These are phyloP conservation scores for Diaporthe sp. DNA, from an alignment of 2,329 filamentous ascomycete species.

Conservation along the genomic window DNA sequence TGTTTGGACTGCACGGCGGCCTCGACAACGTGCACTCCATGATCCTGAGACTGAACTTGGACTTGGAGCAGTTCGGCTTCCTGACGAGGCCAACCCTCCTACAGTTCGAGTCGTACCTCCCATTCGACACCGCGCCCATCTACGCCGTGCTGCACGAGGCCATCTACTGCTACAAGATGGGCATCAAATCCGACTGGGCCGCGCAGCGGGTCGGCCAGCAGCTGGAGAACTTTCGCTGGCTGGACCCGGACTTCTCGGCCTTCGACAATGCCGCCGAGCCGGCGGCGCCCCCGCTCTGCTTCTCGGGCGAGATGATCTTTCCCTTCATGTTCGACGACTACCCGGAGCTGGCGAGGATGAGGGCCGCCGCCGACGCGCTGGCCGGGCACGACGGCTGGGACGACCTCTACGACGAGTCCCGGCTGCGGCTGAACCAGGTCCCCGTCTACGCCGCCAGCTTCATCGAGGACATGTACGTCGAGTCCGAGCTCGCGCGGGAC, in stretches of 20 bases:
- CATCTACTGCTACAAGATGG: constrained; percentile 82
- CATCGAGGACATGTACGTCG: constrained; percentile 81
- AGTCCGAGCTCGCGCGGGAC: constrained; percentile 71
- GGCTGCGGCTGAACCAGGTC: constrained; percentile 74
- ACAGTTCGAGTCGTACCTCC: constrained; percentile 75
- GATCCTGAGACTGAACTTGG: constrained; percentile 78
- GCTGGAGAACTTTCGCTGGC: constrained; percentile 66
- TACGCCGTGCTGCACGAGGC: constrained; percentile 92
- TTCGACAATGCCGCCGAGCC: constrained; percentile 53
- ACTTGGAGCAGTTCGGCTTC: constrained; percentile 82
- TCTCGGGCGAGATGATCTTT: constrained; percentile 95
- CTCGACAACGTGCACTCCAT: constrained; percentile 82
- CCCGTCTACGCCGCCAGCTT: constrained; percentile 78
- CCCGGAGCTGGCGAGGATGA: constrained; percentile 79
- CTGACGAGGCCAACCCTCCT: constrained; percentile 80
- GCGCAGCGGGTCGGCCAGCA: constrained; percentile 73
- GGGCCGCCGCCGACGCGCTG: constrained; percentile 77
- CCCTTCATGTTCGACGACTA: constrained; percentile 88
- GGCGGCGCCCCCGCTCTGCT: constrained; percentile 72
- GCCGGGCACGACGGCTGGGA: constrained; percentile 73
- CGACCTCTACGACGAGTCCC: constrained; percentile 72
- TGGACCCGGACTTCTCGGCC: constrained; percentile 57
- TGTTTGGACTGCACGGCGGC: constrained; percentile 84
- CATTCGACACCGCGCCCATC: constrained; percentile 83
- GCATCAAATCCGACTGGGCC: constrained; percentile 79